Evolutionary conservation across 768 basidiomycete species (phyloP), one percentile per base, ranked within the genome.

Genomic region (Omphalotus guepiniiformis): DNA sequence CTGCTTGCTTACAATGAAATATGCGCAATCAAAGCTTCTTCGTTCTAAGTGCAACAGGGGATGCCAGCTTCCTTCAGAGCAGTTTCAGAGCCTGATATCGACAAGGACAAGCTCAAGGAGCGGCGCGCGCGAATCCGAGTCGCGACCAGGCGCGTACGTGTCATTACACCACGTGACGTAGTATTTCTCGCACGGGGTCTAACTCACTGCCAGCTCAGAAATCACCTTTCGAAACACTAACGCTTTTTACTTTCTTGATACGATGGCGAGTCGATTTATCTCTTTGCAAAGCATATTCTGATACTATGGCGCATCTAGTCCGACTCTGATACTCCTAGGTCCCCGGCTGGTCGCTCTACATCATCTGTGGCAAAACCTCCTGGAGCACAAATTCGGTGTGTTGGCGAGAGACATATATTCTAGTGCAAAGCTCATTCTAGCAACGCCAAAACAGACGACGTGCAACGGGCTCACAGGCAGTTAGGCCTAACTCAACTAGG

Each of bases 401-500:
- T 72, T 26, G 37, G 11, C 38, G 19, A 4, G 5, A 41, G 16
- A 49, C 15, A 9, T 39, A 26, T 37, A 5, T 19, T 3, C 27
- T 13, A 37, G 15, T 26, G 13, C 5, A 44, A 28, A 53, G 11
- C 22, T 38, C 0, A 25, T 26, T 7, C 48, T 26, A 15, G 27
- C 6, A 11, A 27, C 27, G 13, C 40, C 27, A 13, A 26, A 23
- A 15, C 49, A 92, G 89, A 57, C 83, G 89, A 65, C 78, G 90
- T 56, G 88, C 89, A 55, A 76, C 79, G 51, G 79, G 76, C 35
- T 58, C 68, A 22, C 83, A 84, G 54, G 83, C 66, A 5, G 61
- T 84, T 39, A 82, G 78, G 65, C 92, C 93, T 21, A 93, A 93
- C 63, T 94, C 92, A 1, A 66, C 85, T 25, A 85, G 94, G 49